phyloP scores from a whole-genome alignment of 1,284 basidiomycete species.

The Meira miltonrushii region DNA sequence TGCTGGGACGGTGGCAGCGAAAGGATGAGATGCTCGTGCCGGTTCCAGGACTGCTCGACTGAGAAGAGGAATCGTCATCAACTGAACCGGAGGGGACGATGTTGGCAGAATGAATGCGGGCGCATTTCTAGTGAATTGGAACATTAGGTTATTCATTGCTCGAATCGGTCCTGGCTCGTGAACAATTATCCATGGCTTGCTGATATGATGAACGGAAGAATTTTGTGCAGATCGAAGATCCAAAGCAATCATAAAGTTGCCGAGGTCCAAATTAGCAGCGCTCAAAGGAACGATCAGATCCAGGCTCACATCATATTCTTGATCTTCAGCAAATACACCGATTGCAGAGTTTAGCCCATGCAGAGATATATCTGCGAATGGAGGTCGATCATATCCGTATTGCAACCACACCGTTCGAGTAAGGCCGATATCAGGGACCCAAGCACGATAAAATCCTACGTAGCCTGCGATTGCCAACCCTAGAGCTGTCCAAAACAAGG shows the following conservation, averaged over 20 bases:
- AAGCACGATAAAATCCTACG: conserved; percentile 47
- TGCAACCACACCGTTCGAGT: conserved; percentile 43
- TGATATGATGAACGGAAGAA: conserved; percentile 8
- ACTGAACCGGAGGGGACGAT: conserved; percentile 24
- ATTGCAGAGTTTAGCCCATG: not conserved
- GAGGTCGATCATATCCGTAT: conserved; percentile 22
- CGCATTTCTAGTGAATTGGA: conserved; percentile 26
- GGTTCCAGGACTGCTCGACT: conserved; percentile 28
- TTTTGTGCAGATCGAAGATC: conserved; percentile 21
- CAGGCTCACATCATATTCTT: conserved; percentile 48
- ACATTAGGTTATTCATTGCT: conserved; percentile 21
- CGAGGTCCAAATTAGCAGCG: conserved; percentile 41
- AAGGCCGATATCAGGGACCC: conserved; percentile 44
- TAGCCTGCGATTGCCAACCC: conserved; percentile 41
- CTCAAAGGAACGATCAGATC: conserved; percentile 44
- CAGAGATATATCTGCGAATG: conserved; percentile 13
- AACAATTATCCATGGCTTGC: conserved; percentile 19
- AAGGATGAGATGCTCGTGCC: conserved; percentile 9
- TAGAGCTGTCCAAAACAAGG: conserved; percentile 37
- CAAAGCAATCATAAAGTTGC: conserved; percentile 47
- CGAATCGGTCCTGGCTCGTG: conserved; percentile 25
- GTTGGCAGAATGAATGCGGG: conserved; percentile 12
- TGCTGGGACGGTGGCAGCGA: not conserved
- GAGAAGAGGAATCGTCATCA: conserved; percentile 36
- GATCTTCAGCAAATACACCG: conserved; percentile 38